Base-by-base conservation (phyloP, 2,329 filamentous ascomycete genomes). In the Pseudocercospora fuligena region DNA sequence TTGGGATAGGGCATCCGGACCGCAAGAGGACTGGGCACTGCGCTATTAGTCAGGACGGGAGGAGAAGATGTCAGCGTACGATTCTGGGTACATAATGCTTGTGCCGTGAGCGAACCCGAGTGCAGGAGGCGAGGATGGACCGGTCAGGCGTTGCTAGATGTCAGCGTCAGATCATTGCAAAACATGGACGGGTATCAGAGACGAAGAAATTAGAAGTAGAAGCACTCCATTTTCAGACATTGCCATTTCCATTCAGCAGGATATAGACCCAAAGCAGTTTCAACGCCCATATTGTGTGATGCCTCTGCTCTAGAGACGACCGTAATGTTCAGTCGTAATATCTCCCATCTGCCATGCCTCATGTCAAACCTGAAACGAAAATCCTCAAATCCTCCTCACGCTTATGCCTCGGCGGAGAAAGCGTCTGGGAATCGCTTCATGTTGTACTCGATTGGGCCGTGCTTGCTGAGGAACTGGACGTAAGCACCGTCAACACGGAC, bases 401-500 rank as follows among this genome's bases (percentile, higher is more conserved):
- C 65, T 69, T 77, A 77, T 70, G 76, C 77, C 74, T 78, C 76
- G 56, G 71, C 69, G 73, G 79, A 83, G 86, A 96, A 99, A 80
- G 95, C 95, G 72, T 92, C 91, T 77, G 95, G 95, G 92, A 97
- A 99, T 78, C 92, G 89, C 84, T 89, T 90, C 81, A 99, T 90
- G 90, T 99, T 99, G 77, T 91, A 77, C 81, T 86, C 88, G 75
- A 99, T 86, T 78, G 85, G 87, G 79, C 95, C 95, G 86, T 97
- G 90, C 89, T 96, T 97, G 86, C 88, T 88, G 78, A 98, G 90
- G 92, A 99, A 99, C 88, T 99, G 93, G 78, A 99, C 95, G 86
- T 99, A 99, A 79, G 95, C 95, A 90, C 95, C 95, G 79, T 99
- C 95, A 78, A 96, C 91, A 88, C 94, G 92, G 86, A 99, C 90